Base-by-base conservation (phyloP, 139 green algal genomes). In the Trebouxia sp. region DNA sequence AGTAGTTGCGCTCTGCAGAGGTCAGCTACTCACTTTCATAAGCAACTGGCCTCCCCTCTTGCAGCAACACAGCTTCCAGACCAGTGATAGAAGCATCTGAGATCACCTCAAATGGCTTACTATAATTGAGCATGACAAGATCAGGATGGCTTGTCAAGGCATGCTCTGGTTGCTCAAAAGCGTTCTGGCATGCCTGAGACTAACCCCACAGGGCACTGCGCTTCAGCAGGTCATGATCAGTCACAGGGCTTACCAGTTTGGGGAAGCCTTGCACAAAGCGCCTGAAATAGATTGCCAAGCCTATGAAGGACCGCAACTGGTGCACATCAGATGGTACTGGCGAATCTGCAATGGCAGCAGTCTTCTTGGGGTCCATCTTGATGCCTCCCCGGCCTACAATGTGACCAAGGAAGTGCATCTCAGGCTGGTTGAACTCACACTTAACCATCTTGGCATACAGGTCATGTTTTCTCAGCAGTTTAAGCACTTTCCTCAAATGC, bases 171-270 rank as follows among this genome's bases (percentile, higher is more conserved):
- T 53, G 3, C 38, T 35, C 22, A 37, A 76, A 76, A 7, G 66
- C 66, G 3, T 20, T 9, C 24, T 76, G 66, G 51, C 66, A 76
- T 9, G 50, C 1, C 1, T 48, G 5, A 20, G 39, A 38, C 66
- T 38, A 76, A 24, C 50, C 12, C 6, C 39, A 53, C 35, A 10
- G 66, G 0, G 39, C 66, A n/a, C 32, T 53, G 4, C 8, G 24
- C 66, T 76, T 76, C 26, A 76, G 38, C 66, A 76, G 8, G 14
- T 76, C n/a, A n/a, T n/a, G n/a, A n/a, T n/a, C 39, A 37, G 66
- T 76, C 66, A 76, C 0, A 76, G 66, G 66, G 66, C 66, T 24
- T 69, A 53, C 47, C 2, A 53, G 47, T 53, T 14, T 17, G 15
- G 47, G 20, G 3, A n/a, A n/a, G n/a, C n/a, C n/a, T n/a, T n/a